Conservation (phyloP, 768 basidiomycete species). For the Auriscalpium vulgare region DNA sequence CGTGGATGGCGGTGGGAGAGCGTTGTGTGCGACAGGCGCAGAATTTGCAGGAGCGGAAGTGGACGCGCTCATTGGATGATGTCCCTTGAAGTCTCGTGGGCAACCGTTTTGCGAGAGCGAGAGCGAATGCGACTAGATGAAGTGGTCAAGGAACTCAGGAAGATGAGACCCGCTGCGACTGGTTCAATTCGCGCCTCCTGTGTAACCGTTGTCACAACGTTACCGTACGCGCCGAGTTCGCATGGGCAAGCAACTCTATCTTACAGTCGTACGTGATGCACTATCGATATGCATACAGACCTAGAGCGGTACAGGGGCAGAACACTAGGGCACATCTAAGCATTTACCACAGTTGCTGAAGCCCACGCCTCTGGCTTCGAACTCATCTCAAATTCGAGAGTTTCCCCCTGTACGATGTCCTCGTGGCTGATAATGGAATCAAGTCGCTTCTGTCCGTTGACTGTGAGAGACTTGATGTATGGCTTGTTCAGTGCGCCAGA, state of each 20-base stretch:
- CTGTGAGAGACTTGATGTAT: conserved; percentile 50
- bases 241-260: no score
- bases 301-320: no score
- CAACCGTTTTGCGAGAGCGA: no score
- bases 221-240: no score
- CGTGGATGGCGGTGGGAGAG: conserved; percentile 60
- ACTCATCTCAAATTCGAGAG: conserved; percentile 61
- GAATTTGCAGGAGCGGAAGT: conserved; percentile 18
- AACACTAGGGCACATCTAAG: neutral
- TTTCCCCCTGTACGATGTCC: conserved; percentile 50
- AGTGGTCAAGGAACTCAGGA: no score
- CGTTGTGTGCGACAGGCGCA: conserved; percentile 46
- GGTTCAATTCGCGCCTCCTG: no score
- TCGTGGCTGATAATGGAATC: conserved; percentile 50
- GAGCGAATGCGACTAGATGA: no score
- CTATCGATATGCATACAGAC: no score
- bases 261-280: no score
- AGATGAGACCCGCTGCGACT: no score
- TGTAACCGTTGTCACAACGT: no score
- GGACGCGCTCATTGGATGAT: conserved; percentile 9
- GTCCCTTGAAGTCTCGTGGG: no score
- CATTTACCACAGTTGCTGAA: conserved; percentile 15
- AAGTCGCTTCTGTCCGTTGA: conserved; percentile 41
- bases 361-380: conserved; percentile 39
- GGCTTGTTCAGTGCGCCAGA: conserved; percentile 48